These are phyloP conservation scores for Penicillium freii DNA, from an alignment of 2,329 filamentous ascomycete genomes.

Conservation along the genomic window DNA sequence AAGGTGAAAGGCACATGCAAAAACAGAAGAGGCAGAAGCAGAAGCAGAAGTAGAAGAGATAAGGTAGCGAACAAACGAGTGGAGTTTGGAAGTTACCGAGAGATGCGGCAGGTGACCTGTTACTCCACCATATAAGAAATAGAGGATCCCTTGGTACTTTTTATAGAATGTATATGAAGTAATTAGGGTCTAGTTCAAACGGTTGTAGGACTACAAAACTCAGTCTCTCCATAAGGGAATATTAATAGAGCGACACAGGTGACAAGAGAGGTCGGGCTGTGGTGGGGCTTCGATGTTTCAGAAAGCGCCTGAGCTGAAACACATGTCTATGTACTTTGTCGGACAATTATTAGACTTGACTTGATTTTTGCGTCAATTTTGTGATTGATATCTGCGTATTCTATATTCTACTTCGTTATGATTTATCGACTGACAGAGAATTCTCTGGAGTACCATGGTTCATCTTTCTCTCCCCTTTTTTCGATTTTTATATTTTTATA, in stretches of 20 bases:
- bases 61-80: constrained; percentile 15
- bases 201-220: background rate
- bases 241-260: constrained; percentile 27
- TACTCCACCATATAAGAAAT: constrained; percentile 6
- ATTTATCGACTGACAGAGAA: background rate
- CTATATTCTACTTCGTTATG: background rate
- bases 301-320: constrained; percentile 23
- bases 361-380: background rate
- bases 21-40: background rate
- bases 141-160: background rate
- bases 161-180: background rate
- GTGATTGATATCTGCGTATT: too few species aligned
- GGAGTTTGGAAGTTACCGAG: constrained; percentile 14
- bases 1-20: background rate
- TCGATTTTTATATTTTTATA: background rate
- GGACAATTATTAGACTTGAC: background rate
- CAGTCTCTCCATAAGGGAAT: constrained; percentile 6
- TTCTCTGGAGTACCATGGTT: constrained; percentile 5
- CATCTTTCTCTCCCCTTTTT: background rate
- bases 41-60: constrained; percentile 15
- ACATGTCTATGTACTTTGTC: background rate
- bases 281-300: constrained; percentile 26
- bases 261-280: constrained; percentile 20
- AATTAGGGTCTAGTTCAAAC: background rate
- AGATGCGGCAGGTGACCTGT: constrained; percentile 10